Evolutionary conservation across 257 asterid genomes (phyloP), one percentile per base, ranked within the genome.

Genomic region (Handroanthus guayacan): DNA sequence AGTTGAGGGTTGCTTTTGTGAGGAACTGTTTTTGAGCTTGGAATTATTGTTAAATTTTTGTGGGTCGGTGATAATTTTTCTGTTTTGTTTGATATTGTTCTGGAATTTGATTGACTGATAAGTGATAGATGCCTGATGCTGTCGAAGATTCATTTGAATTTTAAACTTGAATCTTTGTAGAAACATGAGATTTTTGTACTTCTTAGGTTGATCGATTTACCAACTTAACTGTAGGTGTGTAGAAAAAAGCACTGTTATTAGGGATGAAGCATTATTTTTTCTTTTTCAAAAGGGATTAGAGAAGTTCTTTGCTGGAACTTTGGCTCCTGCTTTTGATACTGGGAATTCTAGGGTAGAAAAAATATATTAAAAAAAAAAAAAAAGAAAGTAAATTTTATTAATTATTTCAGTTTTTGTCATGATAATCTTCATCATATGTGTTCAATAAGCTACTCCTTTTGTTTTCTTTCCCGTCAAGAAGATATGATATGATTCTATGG

Each of bases 201-300:
- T 54, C 34, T 80, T 61, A 8, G 69, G 41, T 13, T 20, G 3
- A 62, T 54, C 8, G 39, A 17, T 70, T 81, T 61, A 76, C 60
- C 55, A 52, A 16, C 55, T 58, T 18, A 11, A 11, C 39, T 64
- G 12, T 37, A 3, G 60, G 74, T 67, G 60, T 45, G 67, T 74
- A 3, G 44, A 41, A 8, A 56, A 62, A 75, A 17, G 38, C 50
- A 37, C 62, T 9, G 58, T 39, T 62, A 18, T 44, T 70, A 8
- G 45, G 48, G 18, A 25, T 18, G 41, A 25, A 31, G 36, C 16
- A 34, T 18, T 31, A n/a, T 10, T 34, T 67, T 25, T 17, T 8
- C 31, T 9, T 17, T 39, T 3, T 37, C 9, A 9, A 4, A 71
- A 37, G 18, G 38, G 41, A 77, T 38, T 67, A 6, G 31, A 58